Evolutionary conservation across 805 yeast species (phyloP), one percentile per base, ranked within the genome.

Genomic region (Lachancea kluyveri): DNA sequence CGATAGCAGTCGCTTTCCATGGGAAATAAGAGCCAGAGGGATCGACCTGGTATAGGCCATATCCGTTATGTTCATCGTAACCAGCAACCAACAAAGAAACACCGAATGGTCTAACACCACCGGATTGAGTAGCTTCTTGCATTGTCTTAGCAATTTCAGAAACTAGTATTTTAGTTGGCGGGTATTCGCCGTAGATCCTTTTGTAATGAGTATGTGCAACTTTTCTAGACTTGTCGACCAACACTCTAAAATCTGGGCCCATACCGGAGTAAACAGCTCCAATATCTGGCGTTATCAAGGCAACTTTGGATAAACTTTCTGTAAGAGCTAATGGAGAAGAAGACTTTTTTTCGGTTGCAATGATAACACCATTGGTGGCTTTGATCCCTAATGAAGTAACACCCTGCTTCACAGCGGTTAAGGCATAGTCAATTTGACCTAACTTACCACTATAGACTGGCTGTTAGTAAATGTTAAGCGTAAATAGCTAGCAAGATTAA

Each of bases 1-100:
- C 99, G 49, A 92, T 92, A 15, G 98, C 97, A 3, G 98, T 90
- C 22, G 98, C 98, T 62, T 90, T 92, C 99, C 99, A 92, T 7
- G 99, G 97, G 71, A 85, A 92, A 59, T 81, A 92, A 24, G 96
- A 78, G 7, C 99, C 99, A 3, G 95, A 82, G 4, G 99, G 99
- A 64, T 92, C 99, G 28, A 92, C 94, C 63, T 92, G 99, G 60
- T 92, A 92, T 39, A 92, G 68, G 54, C 83, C 83, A 60, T 74
- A 88, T 10, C 74, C 68, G 47, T 71, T 76, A 37, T 68, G 68
- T 21, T 80, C 86, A 56, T 92, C 97, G 56, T 85, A 74, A 14
- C 98, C 98, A 7, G 96, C 99, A 12, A 92, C 87, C 35, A 92
- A 67, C 36, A 92, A 66, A 8, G 96, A 85, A 14, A 94, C 96